Evolutionary conservation across 2,329 filamentous ascomycete species (phyloP).

Genomic region (Sporothrix phasma): DNA sequence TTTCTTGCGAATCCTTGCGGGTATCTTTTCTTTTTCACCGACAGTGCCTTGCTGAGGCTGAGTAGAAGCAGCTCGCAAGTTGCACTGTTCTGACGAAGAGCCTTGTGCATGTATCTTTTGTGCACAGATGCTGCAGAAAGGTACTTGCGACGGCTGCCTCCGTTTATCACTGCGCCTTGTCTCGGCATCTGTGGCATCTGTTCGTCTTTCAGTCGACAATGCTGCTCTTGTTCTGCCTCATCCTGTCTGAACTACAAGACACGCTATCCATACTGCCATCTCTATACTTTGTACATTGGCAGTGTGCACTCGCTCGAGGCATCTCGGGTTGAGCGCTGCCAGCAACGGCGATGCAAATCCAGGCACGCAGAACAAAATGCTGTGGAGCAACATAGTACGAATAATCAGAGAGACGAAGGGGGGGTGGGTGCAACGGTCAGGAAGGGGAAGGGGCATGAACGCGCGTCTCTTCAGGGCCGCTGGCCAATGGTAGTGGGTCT

Average conservation of each 20-base stretch:
- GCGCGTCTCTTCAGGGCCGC: slow-evolving; percentile 17
- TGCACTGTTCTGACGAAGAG: neutral
- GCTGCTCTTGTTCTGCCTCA: neutral
- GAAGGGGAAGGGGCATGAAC: slow-evolving; percentile 17
- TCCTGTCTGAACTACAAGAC: neutral
- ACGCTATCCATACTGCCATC: neutral
- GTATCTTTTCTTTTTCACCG: no score
- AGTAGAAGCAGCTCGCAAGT: no score
- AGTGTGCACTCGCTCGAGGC: no score
- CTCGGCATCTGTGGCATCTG: neutral
- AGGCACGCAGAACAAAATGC: neutral
- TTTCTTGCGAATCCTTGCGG: no score
- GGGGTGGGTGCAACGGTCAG: slow-evolving; percentile 8
- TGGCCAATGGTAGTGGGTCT: slow-evolving; percentile 16
- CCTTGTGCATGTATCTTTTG: neutral
- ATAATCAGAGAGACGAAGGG: neutral
- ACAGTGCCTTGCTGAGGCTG: no score
- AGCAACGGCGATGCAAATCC: neutral
- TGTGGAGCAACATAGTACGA: neutral
- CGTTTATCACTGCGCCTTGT: neutral
- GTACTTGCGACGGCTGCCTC: neutral
- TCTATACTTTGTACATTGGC: no score
- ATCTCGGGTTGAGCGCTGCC: no score
- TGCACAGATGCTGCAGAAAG: neutral
- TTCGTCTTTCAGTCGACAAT: no score